Evolutionary conservation across 805 yeast genomes (phyloP), one percentile per base, ranked within the genome.

Genomic region (Zygoascus flipseniorum): DNA sequence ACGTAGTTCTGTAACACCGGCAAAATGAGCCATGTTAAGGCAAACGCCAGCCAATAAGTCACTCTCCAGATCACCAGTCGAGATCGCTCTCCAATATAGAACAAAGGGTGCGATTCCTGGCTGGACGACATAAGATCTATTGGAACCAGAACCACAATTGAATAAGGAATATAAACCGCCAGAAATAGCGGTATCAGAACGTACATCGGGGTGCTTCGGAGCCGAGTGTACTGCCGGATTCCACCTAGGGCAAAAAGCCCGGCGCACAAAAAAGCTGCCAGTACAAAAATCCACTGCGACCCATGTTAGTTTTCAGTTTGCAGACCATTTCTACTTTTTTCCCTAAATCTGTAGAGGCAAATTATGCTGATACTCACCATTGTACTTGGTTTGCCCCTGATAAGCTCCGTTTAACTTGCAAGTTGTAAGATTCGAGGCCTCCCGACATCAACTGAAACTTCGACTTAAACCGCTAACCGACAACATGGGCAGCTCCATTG

Each of bases 21-120:
- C 48, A 88, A 66, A 1, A 86, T 57, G 6, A 80, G 69, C 96
- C 96, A 88, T 43, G 95, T 88, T 52, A 87, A 69, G n/a, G 75
- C 62, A 61, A 87, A 88, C 0, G 95, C 85, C 9, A 79, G 69
- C 96, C 96, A 88, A 66, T 88, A 88, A 51, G 84, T 81, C 47
- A 79, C 62, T 60, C 85, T 77, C 96, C 96, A 88, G 42, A 85
- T 62, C 4, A 73, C 63, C n/a, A 81, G 69, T 5, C 85, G 73
- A 9, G 74, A 72, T 1, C 62, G 53, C 51, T 71, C 71, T n/a
- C 79, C 75, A 44, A 85, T 57, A 48, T 74, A 74, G 58, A 83
- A 74, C 60, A 80, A 67, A 14, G 65, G 58, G n/a, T 68, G 64
- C 10, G 70, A 61, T 18, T 64, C 68, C 20, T 69, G 67, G 23